A percentile compares a stretch with the other conserved stretches of the same genome.
Conservation (phyloP, 371 early-diverging fungal genomes). For the Mortierella sp. region DNA sequence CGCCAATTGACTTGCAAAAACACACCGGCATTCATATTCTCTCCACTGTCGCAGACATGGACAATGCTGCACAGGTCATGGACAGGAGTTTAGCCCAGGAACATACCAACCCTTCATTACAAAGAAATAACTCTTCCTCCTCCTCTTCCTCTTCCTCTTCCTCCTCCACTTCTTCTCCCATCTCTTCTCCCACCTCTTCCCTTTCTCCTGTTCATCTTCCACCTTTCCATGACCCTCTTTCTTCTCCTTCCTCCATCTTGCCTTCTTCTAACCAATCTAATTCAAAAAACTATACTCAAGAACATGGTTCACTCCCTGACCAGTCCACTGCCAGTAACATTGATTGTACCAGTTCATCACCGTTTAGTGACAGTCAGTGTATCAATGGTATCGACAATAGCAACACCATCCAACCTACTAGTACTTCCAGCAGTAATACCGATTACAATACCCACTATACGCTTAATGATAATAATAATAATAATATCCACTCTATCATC, state of each 20-base stretch:
- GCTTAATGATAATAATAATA: background rate
- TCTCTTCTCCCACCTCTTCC: background rate
- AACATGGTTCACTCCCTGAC: background rate
- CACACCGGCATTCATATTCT: too few relatives aligned
- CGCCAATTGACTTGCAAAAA: too few relatives aligned
- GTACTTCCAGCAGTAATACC: background rate
- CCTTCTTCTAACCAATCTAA: background rate
- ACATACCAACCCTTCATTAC: background rate
- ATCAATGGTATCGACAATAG: conserved; percentile 9
- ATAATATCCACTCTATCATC: conserved; percentile 3
- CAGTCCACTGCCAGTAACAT: background rate
- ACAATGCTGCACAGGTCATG: conserved; percentile 5
- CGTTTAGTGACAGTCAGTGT: background rate
- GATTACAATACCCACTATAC: background rate
- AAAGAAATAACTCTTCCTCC: background rate
- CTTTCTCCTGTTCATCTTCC: background rate
- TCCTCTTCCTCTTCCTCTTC: conserved; percentile 5
- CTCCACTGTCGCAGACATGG: background rate
- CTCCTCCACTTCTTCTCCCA: conserved; percentile 7
- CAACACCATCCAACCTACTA: background rate
- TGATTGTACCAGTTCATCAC: conserved; percentile 5
- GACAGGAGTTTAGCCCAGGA: conserved; percentile 2
- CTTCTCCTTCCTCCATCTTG: background rate
- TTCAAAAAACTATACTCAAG: background rate
- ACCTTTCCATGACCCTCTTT: background rate